Evolutionary conservation across 257 asterid species (phyloP).

Genomic region (Solanum commersonii): DNA sequence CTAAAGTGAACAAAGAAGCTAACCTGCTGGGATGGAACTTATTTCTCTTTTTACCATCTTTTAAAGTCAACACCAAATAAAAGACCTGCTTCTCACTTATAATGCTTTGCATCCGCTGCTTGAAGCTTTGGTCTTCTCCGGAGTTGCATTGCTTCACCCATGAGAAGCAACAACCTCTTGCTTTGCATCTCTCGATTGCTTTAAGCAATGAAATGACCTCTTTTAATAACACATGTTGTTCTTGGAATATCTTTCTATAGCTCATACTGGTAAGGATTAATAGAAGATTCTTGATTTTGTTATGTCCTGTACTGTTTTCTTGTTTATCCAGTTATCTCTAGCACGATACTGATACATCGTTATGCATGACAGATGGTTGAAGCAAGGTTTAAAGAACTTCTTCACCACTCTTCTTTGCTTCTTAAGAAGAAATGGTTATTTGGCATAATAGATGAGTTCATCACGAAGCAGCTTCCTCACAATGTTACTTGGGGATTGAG

Average conservation of each 20-base stretch:
- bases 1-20: not conserved
- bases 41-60: not conserved
- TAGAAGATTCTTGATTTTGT: not conserved
- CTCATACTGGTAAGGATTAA: not conserved
- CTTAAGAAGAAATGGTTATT: conserved; percentile 92
- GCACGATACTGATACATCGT: not conserved
- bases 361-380: conserved; percentile 75
- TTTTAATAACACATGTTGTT: not conserved
- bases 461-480: conserved; percentile 97
- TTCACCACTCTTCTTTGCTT: conserved; percentile 65
- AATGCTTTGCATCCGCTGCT: not conserved
- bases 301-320: not conserved
- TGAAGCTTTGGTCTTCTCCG: not conserved
- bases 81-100: not conserved
- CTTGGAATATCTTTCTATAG: not conserved
- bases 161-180: not conserved
- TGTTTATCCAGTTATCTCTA: not conserved
- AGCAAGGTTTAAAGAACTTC: conserved; percentile 61
- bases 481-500: conserved; percentile 98
- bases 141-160: not conserved
- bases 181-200: not conserved
- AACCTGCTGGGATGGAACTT: not conserved
- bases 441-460: conserved; percentile 85
- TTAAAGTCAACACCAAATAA: not conserved
- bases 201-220: not conserved